Evolutionary conservation across 768 basidiomycete species (phyloP).

Genomic region (Auriculariales sp.): DNA sequence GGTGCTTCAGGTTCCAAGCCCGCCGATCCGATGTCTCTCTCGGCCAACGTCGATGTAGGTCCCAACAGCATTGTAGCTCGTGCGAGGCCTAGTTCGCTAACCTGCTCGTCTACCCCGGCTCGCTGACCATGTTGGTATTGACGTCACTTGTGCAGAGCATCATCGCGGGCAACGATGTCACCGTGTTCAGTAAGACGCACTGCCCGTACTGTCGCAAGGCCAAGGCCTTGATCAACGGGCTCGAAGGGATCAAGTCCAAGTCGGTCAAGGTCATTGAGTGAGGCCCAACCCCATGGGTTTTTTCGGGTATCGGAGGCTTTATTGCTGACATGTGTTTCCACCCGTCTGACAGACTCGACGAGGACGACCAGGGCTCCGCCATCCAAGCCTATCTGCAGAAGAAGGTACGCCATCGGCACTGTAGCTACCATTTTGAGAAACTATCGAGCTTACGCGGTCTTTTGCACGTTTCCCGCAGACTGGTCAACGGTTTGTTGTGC

Average conservation of each 20-base stretch:
- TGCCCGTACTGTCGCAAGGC: slow-evolving; percentile 39
- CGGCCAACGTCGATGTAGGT: too few species aligned
- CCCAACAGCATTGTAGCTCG: too few species aligned
- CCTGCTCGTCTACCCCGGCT: too few species aligned
- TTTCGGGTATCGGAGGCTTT: too few species aligned
- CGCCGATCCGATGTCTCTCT: too few species aligned
- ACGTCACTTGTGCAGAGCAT: slow-evolving; percentile 25
- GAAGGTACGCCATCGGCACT: slow-evolving; percentile 44
- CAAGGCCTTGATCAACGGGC: slow-evolving; percentile 28
- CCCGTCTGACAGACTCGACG: slow-evolving; percentile 35
- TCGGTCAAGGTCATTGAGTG: slow-evolving; percentile 32
- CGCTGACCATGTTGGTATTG: too few species aligned
- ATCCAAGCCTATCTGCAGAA: slow-evolving; percentile 52
- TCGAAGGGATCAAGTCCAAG: slow-evolving; percentile 12
- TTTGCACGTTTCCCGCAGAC: not conserved
- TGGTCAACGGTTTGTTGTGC: not conserved
- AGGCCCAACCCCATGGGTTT: slow-evolving; percentile 6
- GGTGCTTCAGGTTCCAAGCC: too few species aligned
- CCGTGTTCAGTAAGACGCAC: slow-evolving; percentile 44
- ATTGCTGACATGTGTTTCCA: not conserved
- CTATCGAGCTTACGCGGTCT: too few species aligned
- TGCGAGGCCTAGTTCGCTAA: too few species aligned
- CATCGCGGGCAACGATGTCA: slow-evolving; percentile 35
- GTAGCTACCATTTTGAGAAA: too few species aligned
- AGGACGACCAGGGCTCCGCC: slow-evolving; percentile 35